Percentiles rank a stretch among this genome's conserved stretches.
phyloP scores from a whole-genome alignment of 2,329 filamentous ascomycete genomes.

The Ophiosphaerella herpotricha region DNA sequence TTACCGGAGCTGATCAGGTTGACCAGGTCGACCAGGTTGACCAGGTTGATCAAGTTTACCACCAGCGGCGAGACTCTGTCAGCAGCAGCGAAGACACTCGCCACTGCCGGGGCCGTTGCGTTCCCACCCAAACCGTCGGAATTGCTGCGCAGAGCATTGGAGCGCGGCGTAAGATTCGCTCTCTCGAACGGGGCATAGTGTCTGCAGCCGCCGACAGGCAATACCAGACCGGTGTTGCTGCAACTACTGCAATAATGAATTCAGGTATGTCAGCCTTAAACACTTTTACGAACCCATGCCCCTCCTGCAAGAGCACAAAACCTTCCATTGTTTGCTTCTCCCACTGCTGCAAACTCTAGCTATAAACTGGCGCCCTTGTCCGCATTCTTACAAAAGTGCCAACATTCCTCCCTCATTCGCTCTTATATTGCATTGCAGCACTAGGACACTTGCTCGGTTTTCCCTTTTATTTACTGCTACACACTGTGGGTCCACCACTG shows the following conservation, averaged over 20 bases:
- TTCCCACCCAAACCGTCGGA: constrained; percentile 32
- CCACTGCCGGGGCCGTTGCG: constrained; percentile 32
- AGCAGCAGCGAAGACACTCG: constrained; percentile 30
- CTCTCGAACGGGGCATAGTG: constrained; percentile 22
- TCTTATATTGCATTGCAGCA: constrained; percentile 37
- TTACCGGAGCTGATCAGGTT: too few species aligned
- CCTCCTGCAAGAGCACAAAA: constrained; percentile 26
- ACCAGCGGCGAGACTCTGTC: constrained; percentile 18
- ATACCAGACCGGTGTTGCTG: constrained; percentile 26
- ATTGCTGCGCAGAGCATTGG: constrained; percentile 25
- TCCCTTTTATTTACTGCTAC: constrained; percentile 30
- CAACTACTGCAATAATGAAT: constrained; percentile 41
- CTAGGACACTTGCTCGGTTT: constrained; percentile 21
- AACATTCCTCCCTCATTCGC: constrained; percentile 36
- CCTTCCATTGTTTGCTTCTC: constrained; percentile 23
- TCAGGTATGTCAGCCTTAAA: constrained; percentile 45
- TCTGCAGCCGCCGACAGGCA: constrained; percentile 22
- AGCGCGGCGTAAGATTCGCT: constrained; percentile 30
- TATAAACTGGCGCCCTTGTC: constrained; percentile 43
- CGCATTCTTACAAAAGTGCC: constrained; percentile 40
- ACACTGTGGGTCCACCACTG: constrained; percentile 32
- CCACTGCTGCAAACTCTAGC: constrained; percentile 33
- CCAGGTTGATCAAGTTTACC: not conserved
- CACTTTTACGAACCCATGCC: constrained; percentile 28
- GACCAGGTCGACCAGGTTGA: too few species aligned